Conservation (phyloP, 2,329 filamentous ascomycete genomes). For the Trichoderma afroharzianum region DNA sequence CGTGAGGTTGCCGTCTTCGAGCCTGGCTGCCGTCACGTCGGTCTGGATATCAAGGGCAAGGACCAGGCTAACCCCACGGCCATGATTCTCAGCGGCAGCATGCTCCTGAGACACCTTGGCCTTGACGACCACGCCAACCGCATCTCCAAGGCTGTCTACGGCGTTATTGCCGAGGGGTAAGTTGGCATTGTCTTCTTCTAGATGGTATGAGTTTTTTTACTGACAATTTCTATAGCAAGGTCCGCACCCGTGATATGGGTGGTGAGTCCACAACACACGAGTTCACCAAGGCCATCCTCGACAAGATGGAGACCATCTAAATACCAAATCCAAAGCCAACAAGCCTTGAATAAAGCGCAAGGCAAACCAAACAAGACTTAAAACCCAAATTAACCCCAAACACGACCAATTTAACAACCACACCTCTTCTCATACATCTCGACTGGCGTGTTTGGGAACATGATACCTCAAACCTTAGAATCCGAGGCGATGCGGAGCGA, state of each 20-base stretch:
- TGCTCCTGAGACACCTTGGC: conserved; percentile 95
- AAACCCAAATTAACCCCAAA: conserved; percentile 19
- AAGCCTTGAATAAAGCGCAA: background rate
- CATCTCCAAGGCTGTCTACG: conserved; percentile 81
- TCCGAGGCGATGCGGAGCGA: conserved; percentile 7
- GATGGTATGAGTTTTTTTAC: conserved; percentile 20
- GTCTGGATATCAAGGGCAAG: conserved; percentile 99
- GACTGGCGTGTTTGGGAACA: conserved; percentile 11
- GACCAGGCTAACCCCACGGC: conserved; percentile 98
- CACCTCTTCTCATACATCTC: conserved; percentile 7
- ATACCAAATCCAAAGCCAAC: background rate
- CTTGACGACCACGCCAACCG: conserved; percentile 98
- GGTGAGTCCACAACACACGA: conserved; percentile 85
- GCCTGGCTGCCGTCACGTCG: conserved; percentile 98
- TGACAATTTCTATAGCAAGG: conserved; percentile 59
- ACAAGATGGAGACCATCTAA: conserved; percentile 86
- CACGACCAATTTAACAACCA: conserved; percentile 1
- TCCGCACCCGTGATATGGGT: conserved; percentile 94
- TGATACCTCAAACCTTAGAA: conserved; percentile 17
- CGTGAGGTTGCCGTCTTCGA: conserved; percentile 98
- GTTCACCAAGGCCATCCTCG: conserved; percentile 90
- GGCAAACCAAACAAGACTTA: background rate
- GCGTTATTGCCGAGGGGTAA: conserved; percentile 84
- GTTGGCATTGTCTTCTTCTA: conserved; percentile 30
- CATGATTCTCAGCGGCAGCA: conserved; percentile 88